Percentiles rank a stretch among this genome's conserved stretches.
phyloP scores from a whole-genome alignment of 805 yeast genomes.

The Teunomyces gatunensis region DNA sequence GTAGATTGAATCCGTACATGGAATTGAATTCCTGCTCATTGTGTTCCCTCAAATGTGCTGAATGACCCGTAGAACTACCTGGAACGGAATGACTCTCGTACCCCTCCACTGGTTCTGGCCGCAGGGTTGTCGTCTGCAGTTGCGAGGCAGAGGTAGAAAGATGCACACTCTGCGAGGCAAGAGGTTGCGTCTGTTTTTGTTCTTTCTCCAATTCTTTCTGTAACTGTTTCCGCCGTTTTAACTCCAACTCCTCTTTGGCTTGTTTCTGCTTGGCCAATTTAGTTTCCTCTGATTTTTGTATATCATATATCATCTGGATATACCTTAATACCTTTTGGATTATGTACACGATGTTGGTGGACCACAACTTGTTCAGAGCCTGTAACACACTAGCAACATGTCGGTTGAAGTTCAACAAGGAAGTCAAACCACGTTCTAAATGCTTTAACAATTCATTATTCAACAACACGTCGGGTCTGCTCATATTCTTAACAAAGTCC shows the following conservation, averaged over 20 bases:
- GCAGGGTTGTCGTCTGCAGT: background rate
- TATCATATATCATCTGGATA: constrained; percentile 23
- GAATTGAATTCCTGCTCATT: constrained; percentile 25
- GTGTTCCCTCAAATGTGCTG: background rate
- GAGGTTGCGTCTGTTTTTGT: background rate
- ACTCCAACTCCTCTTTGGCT: background rate
- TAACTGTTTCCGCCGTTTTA: background rate
- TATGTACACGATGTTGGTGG: constrained; percentile 30
- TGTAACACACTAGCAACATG: constrained; percentile 18
- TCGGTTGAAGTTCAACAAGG: constrained; percentile 23
- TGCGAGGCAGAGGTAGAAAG: background rate
- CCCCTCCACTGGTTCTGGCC: background rate
- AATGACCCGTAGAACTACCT: background rate
- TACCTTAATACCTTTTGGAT: constrained; percentile 29
- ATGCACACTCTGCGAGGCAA: background rate
- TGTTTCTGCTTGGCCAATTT: background rate
- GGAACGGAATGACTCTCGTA: background rate
- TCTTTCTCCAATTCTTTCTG: background rate
- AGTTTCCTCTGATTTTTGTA: constrained; percentile 9
- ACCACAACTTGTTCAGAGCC: constrained; percentile 28
- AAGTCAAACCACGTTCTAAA: constrained; percentile 22
- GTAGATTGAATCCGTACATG: constrained; percentile 39
- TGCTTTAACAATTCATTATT: constrained; percentile 19
- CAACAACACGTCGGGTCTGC: constrained; percentile 7
- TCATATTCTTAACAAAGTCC: constrained; percentile 28